Base-by-base conservation (phyloP, 331 rosid genomes). In the Malus hybrid region DNA sequence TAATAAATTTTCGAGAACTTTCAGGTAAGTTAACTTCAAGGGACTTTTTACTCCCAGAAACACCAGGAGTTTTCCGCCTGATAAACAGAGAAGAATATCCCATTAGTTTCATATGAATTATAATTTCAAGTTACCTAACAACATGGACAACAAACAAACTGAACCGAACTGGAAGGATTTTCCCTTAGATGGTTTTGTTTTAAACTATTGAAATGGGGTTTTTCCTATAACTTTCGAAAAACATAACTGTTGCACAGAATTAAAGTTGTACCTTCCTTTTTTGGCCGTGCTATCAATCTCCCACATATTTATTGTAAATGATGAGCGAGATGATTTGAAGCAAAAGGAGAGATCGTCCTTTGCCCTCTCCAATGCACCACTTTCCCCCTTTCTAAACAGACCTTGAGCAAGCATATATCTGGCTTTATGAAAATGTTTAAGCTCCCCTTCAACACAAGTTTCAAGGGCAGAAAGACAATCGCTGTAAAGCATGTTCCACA, bases 291-390 rank as follows among this genome's bases (percentile, higher is more conserved):
- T 94, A 85, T 94, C 99, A 74, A 94, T 94, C 90, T 94, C 99
- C 99, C 99, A 94, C 99, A 94, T 94, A 79, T 94, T 90, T 85
- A 94, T 94, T 2, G 99, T 94, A 82, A 94, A 94, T 65, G 99
- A 88, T 70, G 99, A 94, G 76, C 99, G 96, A 60, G 97, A 85
- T 74, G 99, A 94, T 75, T 90, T 94, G 86, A 94, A 94, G 93
- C 99, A 94, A 87, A 91, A 94, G 73, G 99, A 94, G 79, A 94
- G 90, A 62, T 94, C 96, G 75, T 94, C 99, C 83, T 88, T 94
- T 48, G 99, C 97, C 87, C 85, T 91, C 84, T 92, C 97, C 82
- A 87, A 67, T 66, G 87, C 90, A 65, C 92, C 89, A 36, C 82
- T 88, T 64, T 83, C 90, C 76, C 92, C 96, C 81, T 92, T 84